Conservation (phyloP, 1,139 yeast species). For the Suhomyces yuchorum region DNA sequence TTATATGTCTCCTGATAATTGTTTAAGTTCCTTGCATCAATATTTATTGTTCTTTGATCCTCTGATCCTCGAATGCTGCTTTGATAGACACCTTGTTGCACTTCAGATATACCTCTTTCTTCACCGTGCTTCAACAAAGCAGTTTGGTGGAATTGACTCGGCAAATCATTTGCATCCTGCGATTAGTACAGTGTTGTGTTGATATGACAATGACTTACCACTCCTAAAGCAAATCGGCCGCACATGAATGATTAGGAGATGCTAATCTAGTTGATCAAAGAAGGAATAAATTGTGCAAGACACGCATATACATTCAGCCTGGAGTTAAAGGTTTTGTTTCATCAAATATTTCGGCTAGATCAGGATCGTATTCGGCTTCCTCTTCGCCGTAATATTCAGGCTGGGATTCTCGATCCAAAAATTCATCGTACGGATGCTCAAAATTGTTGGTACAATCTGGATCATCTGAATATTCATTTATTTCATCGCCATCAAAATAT, state of each 20-base stretch:
- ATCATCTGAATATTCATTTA: constrained; percentile 38
- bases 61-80: constrained; percentile 11
- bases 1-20: constrained; percentile 35
- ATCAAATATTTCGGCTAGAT: constrained; percentile 2
- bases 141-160: constrained; percentile 31
- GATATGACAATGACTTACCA: constrained; percentile 32
- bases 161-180: constrained; percentile 34
- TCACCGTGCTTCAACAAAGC: constrained; percentile 19
- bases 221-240: constrained; percentile 40
- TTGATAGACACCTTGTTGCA: constrained; percentile 12
- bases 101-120: constrained; percentile 6
- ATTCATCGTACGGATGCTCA: constrained; percentile 41
- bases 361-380: constrained; percentile 16
- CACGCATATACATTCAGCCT: too few species aligned
- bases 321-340: neutral
- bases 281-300: neutral
- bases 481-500: constrained; percentile 40
- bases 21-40: constrained; percentile 13
- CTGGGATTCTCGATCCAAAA: constrained; percentile 28
- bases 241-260: neutral
- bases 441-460: constrained; percentile 38
- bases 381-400: constrained; percentile 22
- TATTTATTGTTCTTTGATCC: constrained; percentile 10
- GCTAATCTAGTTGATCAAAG: neutral
- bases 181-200: constrained; percentile 15